These are phyloP conservation scores for Candida montana DNA, from an alignment of 805 yeast genomes.

Conservation along the genomic window DNA sequence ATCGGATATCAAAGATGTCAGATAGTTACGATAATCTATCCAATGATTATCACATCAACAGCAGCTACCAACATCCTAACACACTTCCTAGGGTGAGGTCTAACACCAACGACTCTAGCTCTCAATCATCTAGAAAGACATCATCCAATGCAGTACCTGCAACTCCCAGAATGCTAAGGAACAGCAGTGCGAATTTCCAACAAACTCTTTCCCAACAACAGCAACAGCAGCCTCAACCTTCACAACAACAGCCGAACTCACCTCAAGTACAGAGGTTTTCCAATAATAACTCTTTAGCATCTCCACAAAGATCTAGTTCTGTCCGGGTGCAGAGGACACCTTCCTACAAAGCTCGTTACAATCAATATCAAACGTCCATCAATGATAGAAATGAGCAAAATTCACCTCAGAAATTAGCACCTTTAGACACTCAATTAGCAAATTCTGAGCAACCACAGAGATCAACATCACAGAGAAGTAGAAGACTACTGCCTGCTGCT, in stretches of 20 bases:
- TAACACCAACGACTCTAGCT: conserved; percentile 3
- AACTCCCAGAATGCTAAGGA: conserved; percentile 65
- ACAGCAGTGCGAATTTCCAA: conserved; percentile 40
- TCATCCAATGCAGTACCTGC: conserved; percentile 43
- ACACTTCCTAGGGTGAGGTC: conserved; percentile 25
- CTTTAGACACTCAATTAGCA: conserved; percentile 20
- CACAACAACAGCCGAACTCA: not conserved
- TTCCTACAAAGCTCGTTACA: conserved; percentile 4
- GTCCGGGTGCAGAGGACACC: conserved; percentile 6
- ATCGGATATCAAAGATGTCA: conserved; percentile 6
- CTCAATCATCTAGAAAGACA: conserved; percentile 9
- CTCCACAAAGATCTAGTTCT: conserved; percentile 7
- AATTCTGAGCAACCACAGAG: conserved; percentile 9
- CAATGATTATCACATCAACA: conserved; percentile 23
- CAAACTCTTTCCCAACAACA: not conserved
- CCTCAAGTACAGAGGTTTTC: not conserved
- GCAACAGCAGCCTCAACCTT: conserved; percentile 2
- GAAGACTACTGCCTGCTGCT: conserved; percentile 8
- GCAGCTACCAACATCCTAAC: conserved; percentile 18
- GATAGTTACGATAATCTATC: conserved; percentile 11
- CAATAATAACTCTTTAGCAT: not conserved
- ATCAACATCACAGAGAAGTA: conserved; percentile 7
- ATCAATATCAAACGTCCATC: conserved; percentile 3
- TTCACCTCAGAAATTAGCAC: conserved; percentile 8
- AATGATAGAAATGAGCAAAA: conserved; percentile 3